A percentile compares a stretch with the other conserved stretches of the same genome.
Conservation (phyloP, 345 rosid genomes). For the Ceriops zippeliana region DNA sequence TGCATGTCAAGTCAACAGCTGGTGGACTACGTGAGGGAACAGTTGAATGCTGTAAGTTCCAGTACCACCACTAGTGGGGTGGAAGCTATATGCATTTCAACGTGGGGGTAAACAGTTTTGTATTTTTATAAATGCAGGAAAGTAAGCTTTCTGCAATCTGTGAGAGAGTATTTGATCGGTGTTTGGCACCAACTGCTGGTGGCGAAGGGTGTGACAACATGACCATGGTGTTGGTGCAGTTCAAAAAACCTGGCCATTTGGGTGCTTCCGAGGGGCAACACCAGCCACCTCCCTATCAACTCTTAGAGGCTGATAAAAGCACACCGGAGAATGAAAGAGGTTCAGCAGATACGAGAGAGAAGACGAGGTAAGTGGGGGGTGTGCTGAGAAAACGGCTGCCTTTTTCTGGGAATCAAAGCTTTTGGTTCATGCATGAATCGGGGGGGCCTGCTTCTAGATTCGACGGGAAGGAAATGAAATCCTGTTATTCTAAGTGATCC, state of each 20-base stretch:
- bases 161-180: slow-evolving; percentile 70
- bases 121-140: slow-evolving; percentile 49
- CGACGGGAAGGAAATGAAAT: slow-evolving; percentile 6
- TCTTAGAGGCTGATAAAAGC: background rate
- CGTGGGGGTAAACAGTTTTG: background rate
- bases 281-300: slow-evolving; percentile 1
- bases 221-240: slow-evolving; percentile 96
- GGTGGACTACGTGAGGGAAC: slow-evolving; percentile 51
- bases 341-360: slow-evolving; percentile 1
- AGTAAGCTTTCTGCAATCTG: slow-evolving; percentile 74
- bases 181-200: slow-evolving; percentile 72
- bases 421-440: slow-evolving; percentile 9
- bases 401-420: background rate
- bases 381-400: background rate
- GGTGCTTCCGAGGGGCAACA: slow-evolving; percentile 27
- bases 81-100: background rate
- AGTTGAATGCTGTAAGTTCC: slow-evolving; percentile 19
- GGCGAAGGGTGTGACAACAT: slow-evolving; percentile 98
- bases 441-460: background rate
- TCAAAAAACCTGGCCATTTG: slow-evolving; percentile 54
- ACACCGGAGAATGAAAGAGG: slow-evolving; percentile 2
- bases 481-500: slow-evolving; percentile 22
- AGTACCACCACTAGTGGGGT: background rate
- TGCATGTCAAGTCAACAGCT: slow-evolving; percentile 96
- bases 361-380: slow-evolving; percentile 2